Evolutionary conservation across 2,329 filamentous ascomycete species (phyloP), one percentile per base, ranked within the genome.

Genomic region (Penicillium sp.): DNA sequence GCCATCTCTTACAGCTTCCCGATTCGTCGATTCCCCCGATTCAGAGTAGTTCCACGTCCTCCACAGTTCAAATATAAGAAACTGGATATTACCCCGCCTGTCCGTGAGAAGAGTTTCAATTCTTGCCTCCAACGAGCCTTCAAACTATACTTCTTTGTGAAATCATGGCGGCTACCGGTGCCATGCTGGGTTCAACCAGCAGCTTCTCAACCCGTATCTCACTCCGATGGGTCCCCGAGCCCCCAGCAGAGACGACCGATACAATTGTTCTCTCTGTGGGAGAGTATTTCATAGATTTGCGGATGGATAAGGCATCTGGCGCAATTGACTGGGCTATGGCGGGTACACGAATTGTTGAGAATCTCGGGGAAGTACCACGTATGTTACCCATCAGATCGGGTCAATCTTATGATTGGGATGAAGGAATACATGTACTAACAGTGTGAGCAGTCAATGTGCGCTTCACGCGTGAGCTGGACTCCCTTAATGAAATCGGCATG

Each of bases 381-480:
- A 10, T 6, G 51, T 54, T 49, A 12, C 24, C 45, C 45, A n/a
- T n/a, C 8, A 30, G 13, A 26, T 49, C 15, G 0, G 12, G 17
- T 12, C 5, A 22, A 22, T 24, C 1, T 24, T 2, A 13, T 24
- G 40, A 12, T 12, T 44, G 10, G 19, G 7, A 44, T 24, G 10
- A 9, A 19, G 1, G 17, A n/a, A 22, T 22, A 22, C n/a, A 22
- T 24, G 9, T 26, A 44, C 56, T 58, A 19, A 58, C 40, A 24
- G 1, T 6, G 28, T 28, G 24, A n/a, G 19, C 37, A 78, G 75
- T 70, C 17, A 73, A 70, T n/a, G 73, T 78, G 17, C 69, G 72
- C n/a, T 80, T 78, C 64, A 78, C 76, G 2, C 76, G 79, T 55
- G 73, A 73, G 37, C 67, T 80, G 12, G 77, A 79, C 65, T 80